Evolutionary conservation across 306 rosid genomes (phyloP).

Genomic region (Albizia julibrissin): DNA sequence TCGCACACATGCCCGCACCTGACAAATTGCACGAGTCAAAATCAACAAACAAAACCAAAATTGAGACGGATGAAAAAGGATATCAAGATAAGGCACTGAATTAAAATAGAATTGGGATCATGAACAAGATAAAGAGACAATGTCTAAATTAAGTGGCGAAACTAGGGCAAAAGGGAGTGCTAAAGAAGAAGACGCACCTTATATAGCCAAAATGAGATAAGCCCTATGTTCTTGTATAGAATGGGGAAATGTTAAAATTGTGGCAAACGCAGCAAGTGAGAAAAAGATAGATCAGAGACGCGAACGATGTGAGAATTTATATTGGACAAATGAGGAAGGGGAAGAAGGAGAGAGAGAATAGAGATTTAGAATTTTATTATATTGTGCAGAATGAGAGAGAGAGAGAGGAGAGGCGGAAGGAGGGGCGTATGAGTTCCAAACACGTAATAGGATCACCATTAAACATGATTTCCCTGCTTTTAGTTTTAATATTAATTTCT

Average conservation of each 20-base stretch:
- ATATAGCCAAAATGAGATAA: conserved; percentile 22
- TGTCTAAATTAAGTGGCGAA: conserved; percentile 34
- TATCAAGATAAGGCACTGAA: conserved; percentile 22
- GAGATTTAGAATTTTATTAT: not conserved
- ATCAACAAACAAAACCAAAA: conserved; percentile 33
- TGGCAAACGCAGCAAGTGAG: conserved; percentile 26
- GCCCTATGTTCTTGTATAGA: conserved; percentile 38
- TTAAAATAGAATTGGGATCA: conserved; percentile 41
- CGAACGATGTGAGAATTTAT: conserved; percentile 38
- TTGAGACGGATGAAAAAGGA: not conserved
- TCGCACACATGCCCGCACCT: conserved; percentile 62
- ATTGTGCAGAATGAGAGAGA: conserved; percentile 19
- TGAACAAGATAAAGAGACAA: conserved; percentile 11
- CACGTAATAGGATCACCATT: conserved; percentile 38
- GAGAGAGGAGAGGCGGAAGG: conserved; percentile 31
- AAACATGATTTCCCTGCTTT: conserved; percentile 1
- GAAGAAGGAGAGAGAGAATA: not conserved
- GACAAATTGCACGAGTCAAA: conserved; percentile 41
- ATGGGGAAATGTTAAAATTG: conserved; percentile 24
- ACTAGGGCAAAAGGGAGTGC: conserved; percentile 37
- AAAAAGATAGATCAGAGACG: conserved; percentile 22
- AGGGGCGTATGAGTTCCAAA: conserved; percentile 32
- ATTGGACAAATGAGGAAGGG: conserved; percentile 23
- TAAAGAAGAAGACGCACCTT: conserved; percentile 53
- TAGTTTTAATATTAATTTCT: not conserved